phyloP scores from a whole-genome alignment of 169 alveolate species.

The Plasmodium gallinaceum region DNA sequence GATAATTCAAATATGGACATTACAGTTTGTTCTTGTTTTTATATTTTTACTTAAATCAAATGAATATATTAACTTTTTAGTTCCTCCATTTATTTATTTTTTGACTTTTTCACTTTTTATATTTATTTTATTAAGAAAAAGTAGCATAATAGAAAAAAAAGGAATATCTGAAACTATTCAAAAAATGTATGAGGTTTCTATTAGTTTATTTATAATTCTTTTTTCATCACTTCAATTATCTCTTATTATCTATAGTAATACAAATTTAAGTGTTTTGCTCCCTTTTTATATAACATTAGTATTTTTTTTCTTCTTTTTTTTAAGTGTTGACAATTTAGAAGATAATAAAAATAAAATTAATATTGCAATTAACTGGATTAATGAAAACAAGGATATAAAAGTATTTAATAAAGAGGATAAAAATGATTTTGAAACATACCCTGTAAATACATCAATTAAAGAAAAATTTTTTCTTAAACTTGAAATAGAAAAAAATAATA shows the following conservation, averaged over 20 bases:
- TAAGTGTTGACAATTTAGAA: constrained; percentile 1
- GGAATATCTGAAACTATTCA: constrained; percentile 2
- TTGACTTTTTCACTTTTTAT: constrained; percentile 16
- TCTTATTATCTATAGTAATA: constrained; percentile 53
- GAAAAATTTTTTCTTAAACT: constrained; percentile 45
- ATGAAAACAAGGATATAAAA: constrained; percentile 12
- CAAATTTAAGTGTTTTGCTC: constrained; percentile 47
- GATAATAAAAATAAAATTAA: constrained; percentile 8
- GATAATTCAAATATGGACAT: constrained; percentile 28
- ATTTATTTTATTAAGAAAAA: constrained; percentile 39
- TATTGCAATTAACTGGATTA: constrained; percentile 36
- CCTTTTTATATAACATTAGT: constrained; percentile 32
- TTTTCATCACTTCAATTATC: constrained; percentile 37
- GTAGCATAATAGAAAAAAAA: constrained; percentile 23
- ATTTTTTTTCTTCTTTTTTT: constrained; percentile 33
- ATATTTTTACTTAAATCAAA: constrained; percentile 14
- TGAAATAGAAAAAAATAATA: constrained; percentile 5
- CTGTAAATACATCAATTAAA: constrained; percentile 25
- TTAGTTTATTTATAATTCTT: constrained; percentile 25
- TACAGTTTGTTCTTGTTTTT: constrained; percentile 38
- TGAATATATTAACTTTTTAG: constrained; percentile 12
- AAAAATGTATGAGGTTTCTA: constrained; percentile 34
- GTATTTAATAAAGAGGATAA: not conserved
- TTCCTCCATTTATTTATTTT: constrained; percentile 27
- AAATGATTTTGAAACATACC: not conserved